Base-by-base conservation (phyloP, 179 eudicot species). In the Carnegiea gigantea region DNA sequence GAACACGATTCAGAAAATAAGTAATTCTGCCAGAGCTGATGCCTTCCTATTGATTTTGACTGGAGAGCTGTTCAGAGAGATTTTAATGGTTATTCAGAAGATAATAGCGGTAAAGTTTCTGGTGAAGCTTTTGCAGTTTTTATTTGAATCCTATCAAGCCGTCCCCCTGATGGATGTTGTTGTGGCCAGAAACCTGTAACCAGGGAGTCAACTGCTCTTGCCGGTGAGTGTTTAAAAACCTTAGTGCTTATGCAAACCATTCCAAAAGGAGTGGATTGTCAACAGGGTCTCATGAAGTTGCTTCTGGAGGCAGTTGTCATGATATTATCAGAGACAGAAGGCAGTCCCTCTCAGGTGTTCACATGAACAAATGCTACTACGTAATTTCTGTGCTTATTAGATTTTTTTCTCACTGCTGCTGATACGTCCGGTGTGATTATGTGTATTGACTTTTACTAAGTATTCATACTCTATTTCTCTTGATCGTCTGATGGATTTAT, bases 221-320 rank as follows among this genome's bases (percentile, higher is more conserved):
- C 85, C 82, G 93, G 92, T 74, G 99, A 97, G 86, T 95, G 97
- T 83, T 84, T 97, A 88, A 93, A 86, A 87, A 89, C 92, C 84
- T 83, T 97, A 80, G 87, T 92, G 89, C 94, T 95, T 83, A 90
- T 95, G 88, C 98, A 95, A 73, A 88, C 95, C 46, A 83, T 95
- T 78, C 89, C 97, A 62, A 90, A 87, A 81, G 91, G 85, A 65
- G 86, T 75, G 79, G 92, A 91, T 78, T 91, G 90, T 81, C 95
- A 89, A 86, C 92, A 90, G 86, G 89, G 88, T 86, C 82, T 93
- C 48, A 86, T 93, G 89, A 87, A 86, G 81, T 86, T 97, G 77
- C 86, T 97, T 82, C 87, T 97, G 85, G 98, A 93, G 90, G 94
- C 88, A 53, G 87, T 93, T 86, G 80, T 95, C 84, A 88, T 91